Conservation (phyloP, 495 filamentous ascomycete species). For the Paragyromitra xinjiangensis region DNA sequence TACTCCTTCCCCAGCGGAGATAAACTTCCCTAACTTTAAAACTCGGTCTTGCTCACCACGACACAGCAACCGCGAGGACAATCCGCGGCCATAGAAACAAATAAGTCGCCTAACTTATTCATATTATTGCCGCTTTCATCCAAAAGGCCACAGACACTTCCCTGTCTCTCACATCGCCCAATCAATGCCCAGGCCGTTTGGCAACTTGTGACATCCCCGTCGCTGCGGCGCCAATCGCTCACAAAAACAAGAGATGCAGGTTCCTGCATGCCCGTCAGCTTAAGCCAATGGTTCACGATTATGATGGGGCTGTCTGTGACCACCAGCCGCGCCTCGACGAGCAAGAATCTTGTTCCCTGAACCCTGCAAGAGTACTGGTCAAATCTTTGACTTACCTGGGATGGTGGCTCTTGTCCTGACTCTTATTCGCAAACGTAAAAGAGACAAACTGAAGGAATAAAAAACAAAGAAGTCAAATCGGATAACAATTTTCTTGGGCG, state of each 20-base stretch:
- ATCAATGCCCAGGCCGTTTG: constrained; percentile 40
- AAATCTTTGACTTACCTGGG: constrained; percentile 40
- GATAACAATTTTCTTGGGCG: constrained; percentile 7
- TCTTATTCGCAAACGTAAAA: constrained; percentile 41
- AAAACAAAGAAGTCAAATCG: not conserved
- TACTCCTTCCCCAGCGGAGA: constrained; percentile 19
- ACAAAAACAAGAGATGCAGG: constrained; percentile 54
- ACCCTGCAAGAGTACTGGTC: constrained; percentile 47
- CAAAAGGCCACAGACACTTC: constrained; percentile 22
- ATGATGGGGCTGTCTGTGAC: constrained; percentile 47
- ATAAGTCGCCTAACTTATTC: constrained; percentile 29
- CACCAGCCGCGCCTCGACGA: constrained; percentile 45
- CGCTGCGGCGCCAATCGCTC: constrained; percentile 49
- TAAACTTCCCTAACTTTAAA: constrained; percentile 33
- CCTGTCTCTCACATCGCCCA: constrained; percentile 26
- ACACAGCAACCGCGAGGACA: constrained; percentile 6
- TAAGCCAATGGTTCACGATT: constrained; percentile 46
- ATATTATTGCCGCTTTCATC: constrained; percentile 29
- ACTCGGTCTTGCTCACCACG: constrained; percentile 30
- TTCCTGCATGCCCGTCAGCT: constrained; percentile 54
- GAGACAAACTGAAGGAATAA: constrained; percentile 12
- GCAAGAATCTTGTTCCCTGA: constrained; percentile 38
- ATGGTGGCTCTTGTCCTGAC: constrained; percentile 31
- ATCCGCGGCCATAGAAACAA: constrained; percentile 25
- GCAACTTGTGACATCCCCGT: constrained; percentile 48